Evolutionary conservation across 208 protist genomes (phyloP).

Genomic region (Crithidia expoeki): DNA sequence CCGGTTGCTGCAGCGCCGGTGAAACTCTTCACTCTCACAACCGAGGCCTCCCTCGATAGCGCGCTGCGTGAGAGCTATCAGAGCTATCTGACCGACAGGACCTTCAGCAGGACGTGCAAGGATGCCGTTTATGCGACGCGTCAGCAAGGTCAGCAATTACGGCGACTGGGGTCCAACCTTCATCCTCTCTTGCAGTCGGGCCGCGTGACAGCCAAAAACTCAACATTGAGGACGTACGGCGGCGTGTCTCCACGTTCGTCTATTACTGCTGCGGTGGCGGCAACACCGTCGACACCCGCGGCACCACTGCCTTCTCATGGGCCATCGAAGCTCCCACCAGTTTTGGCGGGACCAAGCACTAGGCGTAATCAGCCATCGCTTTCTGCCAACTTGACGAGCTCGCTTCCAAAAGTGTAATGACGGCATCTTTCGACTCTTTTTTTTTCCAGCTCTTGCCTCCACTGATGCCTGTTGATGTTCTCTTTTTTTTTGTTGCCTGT

Average conservation of each 20-base stretch:
- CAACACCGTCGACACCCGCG: neutral
- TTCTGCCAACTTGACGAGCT: constrained; percentile 4
- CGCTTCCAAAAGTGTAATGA: constrained; percentile 1
- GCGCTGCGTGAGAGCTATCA: constrained; percentile 67
- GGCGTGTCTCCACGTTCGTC: neutral
- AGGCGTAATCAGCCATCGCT: neutral
- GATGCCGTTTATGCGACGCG: neutral
- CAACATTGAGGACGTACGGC: neutral
- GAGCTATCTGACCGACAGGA: constrained; percentile 76
- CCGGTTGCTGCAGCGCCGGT: constrained; percentile 49
- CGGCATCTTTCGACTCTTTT: too few species aligned
- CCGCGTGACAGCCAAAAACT: neutral
- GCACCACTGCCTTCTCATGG: neutral
- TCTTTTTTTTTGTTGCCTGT: neutral
- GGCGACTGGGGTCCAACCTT: neutral
- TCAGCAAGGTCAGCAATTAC: neutral
- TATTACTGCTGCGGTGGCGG: neutral
- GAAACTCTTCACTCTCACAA: constrained; percentile 89
- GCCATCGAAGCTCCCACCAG: neutral
- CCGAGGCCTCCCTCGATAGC: constrained; percentile 45
- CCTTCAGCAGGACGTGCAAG: constrained; percentile 43
- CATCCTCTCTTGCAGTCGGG: constrained; percentile 1
- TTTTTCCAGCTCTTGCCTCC: too few species aligned
- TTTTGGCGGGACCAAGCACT: neutral
- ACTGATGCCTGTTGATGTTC: too few species aligned